phyloP scores from a whole-genome alignment of 768 basidiomycete species.

The Suillus spraguei region DNA sequence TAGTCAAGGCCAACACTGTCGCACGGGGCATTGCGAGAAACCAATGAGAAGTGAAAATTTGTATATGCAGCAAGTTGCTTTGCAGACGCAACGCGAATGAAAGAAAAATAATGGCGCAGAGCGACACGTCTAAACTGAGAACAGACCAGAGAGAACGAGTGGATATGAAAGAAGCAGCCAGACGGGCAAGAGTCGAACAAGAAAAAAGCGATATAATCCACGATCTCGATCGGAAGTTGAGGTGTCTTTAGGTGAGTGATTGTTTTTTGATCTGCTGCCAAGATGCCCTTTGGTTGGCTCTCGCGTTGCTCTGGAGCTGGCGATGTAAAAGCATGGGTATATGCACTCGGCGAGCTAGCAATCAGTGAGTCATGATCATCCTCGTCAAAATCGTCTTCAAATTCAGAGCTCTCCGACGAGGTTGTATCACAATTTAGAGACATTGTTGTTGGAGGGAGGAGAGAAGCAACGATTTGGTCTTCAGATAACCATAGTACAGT shows the following conservation, averaged over 20 bases:
- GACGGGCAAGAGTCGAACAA: slow-evolving; percentile 22
- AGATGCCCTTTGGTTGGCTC: slow-evolving; percentile 1
- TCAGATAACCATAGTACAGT: background rate
- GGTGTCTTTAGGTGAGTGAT: slow-evolving; percentile 8
- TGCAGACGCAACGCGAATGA: slow-evolving; percentile 22
- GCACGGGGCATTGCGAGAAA: slow-evolving; percentile 22
- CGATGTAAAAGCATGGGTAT: slow-evolving; percentile 28
- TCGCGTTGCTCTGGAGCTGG: slow-evolving; percentile 19
- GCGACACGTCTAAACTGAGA: slow-evolving; percentile 43
- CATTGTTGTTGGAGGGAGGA: slow-evolving; percentile 18
- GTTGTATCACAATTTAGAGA: slow-evolving; percentile 8
- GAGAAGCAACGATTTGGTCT: slow-evolving; percentile 5
- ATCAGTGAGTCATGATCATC: slow-evolving; percentile 20
- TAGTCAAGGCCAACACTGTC: slow-evolving; percentile 40
- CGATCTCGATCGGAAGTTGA: slow-evolving; percentile 34
- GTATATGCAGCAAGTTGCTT: slow-evolving; percentile 33
- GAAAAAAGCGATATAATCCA: slow-evolving; percentile 27
- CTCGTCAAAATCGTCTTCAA: slow-evolving; percentile 18
- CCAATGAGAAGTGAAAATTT: slow-evolving; percentile 33
- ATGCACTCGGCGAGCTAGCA: slow-evolving; percentile 10
- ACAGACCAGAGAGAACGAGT: slow-evolving; percentile 44
- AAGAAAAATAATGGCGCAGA: slow-evolving; percentile 38
- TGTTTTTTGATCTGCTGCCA: background rate
- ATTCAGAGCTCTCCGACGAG: slow-evolving; percentile 7
- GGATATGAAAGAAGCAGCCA: slow-evolving; percentile 37